A percentile compares a stretch with the other conserved stretches of the same genome.
Conservation (phyloP, 1,284 basidiomycete genomes). For the Filobasidium uniguttulatum region DNA sequence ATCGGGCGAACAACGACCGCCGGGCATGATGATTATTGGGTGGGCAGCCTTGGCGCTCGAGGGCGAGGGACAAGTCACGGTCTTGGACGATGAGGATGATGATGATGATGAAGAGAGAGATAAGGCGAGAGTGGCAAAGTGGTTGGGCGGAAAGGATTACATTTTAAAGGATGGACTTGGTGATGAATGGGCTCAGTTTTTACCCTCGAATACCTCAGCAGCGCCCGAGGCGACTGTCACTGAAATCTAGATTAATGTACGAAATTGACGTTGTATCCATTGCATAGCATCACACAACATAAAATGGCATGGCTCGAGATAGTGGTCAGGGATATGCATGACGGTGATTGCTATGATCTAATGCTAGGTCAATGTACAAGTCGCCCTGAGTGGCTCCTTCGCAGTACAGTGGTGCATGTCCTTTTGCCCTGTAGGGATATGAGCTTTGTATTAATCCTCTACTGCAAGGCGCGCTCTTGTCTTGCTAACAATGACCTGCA, state of each 20-base stretch:
- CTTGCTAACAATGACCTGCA: neutral
- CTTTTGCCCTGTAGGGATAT: too few species aligned
- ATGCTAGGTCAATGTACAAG: too few species aligned
- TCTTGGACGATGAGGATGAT: conserved; percentile 34
- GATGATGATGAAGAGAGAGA: conserved; percentile 22
- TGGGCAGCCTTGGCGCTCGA: conserved; percentile 54
- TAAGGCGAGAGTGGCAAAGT: conserved; percentile 24
- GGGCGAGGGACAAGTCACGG: conserved; percentile 41
- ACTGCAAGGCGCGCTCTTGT: neutral
- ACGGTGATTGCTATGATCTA: too few species aligned
- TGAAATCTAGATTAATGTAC: conserved; percentile 39
- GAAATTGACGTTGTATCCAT: conserved; percentile 53
- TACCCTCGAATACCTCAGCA: conserved; percentile 49
- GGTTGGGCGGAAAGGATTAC: conserved; percentile 26
- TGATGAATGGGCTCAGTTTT: conserved; percentile 25
- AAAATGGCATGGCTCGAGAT: too few species aligned
- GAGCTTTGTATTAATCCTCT: neutral
- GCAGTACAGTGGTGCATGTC: too few species aligned
- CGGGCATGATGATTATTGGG: conserved; percentile 89
- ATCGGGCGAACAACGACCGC: conserved; percentile 74
- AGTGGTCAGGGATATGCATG: too few species aligned
- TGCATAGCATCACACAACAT: conserved; percentile 50
- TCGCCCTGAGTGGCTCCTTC: too few species aligned
- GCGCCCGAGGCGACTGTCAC: conserved; percentile 42
- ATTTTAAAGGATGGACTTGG: conserved; percentile 29